Evolutionary conservation across 371 early-diverging fungal genomes (phyloP).

Genomic region (Mortierella sp.): DNA sequence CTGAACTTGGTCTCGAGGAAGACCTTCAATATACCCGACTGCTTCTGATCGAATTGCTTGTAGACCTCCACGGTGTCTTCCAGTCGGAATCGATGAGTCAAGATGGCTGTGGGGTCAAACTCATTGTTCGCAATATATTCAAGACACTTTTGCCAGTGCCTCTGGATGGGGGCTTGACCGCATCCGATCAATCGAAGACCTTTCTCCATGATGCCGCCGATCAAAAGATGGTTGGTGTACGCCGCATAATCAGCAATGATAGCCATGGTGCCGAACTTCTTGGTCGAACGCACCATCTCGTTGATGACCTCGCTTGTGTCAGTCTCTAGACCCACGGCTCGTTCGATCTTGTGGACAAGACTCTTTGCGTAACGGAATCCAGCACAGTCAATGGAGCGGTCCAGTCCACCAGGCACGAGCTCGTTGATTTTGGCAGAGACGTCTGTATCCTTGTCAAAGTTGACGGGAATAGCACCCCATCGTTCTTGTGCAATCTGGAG

Average conservation of each 20-base stretch:
- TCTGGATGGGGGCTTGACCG: slow-evolving; percentile 68
- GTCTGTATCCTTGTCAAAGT: slow-evolving; percentile 58
- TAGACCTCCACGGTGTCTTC: slow-evolving; percentile 62
- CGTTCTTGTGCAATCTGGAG: slow-evolving; percentile 56
- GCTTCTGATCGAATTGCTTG: slow-evolving; percentile 63
- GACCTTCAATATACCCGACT: slow-evolving; percentile 62
- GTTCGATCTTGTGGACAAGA: slow-evolving; percentile 60
- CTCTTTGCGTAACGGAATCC: slow-evolving; percentile 67
- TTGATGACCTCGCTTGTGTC: slow-evolving; percentile 68
- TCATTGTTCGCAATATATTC: slow-evolving; percentile 53
- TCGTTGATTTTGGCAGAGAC: slow-evolving; percentile 56
- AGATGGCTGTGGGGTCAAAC: slow-evolving; percentile 64
- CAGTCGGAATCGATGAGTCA: slow-evolving; percentile 66
- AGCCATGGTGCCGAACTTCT: slow-evolving; percentile 62
- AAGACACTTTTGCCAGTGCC: slow-evolving; percentile 62
- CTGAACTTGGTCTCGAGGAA: slow-evolving; percentile 56
- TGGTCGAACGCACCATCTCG: slow-evolving; percentile 58
- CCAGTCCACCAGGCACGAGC: slow-evolving; percentile 60
- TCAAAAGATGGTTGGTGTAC: slow-evolving; percentile 63
- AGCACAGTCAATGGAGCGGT: slow-evolving; percentile 66
- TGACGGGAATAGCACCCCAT: slow-evolving; percentile 60
- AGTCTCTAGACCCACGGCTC: slow-evolving; percentile 65
- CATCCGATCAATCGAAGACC: slow-evolving; percentile 62
- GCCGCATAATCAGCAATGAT: slow-evolving; percentile 65
- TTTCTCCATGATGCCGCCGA: slow-evolving; percentile 75